These are phyloP conservation scores for Crithidia expoeki DNA, from an alignment of 208 protist species.

Conservation along the genomic window DNA sequence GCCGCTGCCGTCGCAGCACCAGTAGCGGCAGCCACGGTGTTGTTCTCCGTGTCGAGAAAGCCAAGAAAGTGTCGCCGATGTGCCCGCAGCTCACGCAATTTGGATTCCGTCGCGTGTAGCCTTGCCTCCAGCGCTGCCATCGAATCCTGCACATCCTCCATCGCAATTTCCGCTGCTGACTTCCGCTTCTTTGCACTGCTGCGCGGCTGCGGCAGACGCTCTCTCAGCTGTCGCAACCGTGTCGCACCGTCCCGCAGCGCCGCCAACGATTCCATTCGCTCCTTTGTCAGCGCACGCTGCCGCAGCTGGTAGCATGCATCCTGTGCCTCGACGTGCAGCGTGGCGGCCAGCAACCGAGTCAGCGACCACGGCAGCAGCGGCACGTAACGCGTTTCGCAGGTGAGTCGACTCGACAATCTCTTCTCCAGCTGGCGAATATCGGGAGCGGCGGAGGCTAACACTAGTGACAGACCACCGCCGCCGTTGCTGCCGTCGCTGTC, in stretches of 20 bases:
- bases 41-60: conserved; percentile 6
- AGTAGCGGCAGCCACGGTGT: background rate
- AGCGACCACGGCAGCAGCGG: conserved; percentile 76
- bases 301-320: conserved; percentile 20
- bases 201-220: background rate
- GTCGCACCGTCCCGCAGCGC: conserved; percentile 9
- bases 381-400: conserved; percentile 78
- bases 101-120: conserved; percentile 25
- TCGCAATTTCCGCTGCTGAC: conserved; percentile 3
- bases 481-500: conserved; percentile 51
- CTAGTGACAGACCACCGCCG: conserved; percentile 65
- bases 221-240: conserved; percentile 1
- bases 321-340: conserved; percentile 44
- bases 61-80: conserved; percentile 30
- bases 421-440: conserved; percentile 85
- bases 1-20: background rate
- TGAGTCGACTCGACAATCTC: conserved; percentile 81
- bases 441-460: conserved; percentile 70
- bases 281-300: conserved; percentile 6
- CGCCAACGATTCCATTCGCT: conserved; percentile 14
- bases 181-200: background rate
- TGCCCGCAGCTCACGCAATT: conserved; percentile 17
- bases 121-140: conserved; percentile 25
- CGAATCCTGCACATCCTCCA: conserved; percentile 9
- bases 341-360: conserved; percentile 51